Conservation (phyloP, 371 early-diverging fungal genomes). For the Rhizopus microsporus region DNA sequence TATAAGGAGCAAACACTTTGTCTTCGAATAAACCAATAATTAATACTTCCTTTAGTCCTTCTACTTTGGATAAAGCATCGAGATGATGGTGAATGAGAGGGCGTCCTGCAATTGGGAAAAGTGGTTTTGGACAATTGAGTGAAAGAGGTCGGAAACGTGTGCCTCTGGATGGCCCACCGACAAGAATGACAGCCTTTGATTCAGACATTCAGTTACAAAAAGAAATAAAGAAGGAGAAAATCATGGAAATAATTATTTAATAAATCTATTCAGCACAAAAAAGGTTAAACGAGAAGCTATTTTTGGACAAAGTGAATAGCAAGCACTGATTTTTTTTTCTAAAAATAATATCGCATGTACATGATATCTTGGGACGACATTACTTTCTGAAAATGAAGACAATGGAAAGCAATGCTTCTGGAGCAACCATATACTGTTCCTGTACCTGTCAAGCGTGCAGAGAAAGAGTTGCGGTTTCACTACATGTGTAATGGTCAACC, state of each 20-base stretch:
- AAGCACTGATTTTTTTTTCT: too few species aligned
- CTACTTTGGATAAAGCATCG: slow-evolving; percentile 82
- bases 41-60: slow-evolving; percentile 87
- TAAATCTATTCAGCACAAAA: not conserved
- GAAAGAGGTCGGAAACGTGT: slow-evolving; percentile 96
- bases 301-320: too few species aligned
- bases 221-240: slow-evolving; percentile 1
- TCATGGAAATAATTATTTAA: not conserved
- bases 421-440: too few species aligned
- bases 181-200: slow-evolving; percentile 88
- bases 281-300: not conserved
- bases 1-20: slow-evolving; percentile 81
- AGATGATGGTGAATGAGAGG: slow-evolving; percentile 96
- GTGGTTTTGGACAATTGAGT: slow-evolving; percentile 92
- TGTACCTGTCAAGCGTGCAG: too few species aligned
- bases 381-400: too few species aligned
- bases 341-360: too few species aligned
- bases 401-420: too few species aligned
- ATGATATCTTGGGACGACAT: too few species aligned
- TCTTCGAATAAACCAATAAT: slow-evolving; percentile 96
- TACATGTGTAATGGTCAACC: not conserved
- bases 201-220: slow-evolving; percentile 11
- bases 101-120: slow-evolving; percentile 94
- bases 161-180: slow-evolving; percentile 95
- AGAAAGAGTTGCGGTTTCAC: too few species aligned